Percentiles rank a stretch among this genome's conserved stretches.
Conservation (phyloP, 2,329 filamentous ascomycete species). For the Pseudogymnoascus sp. region DNA sequence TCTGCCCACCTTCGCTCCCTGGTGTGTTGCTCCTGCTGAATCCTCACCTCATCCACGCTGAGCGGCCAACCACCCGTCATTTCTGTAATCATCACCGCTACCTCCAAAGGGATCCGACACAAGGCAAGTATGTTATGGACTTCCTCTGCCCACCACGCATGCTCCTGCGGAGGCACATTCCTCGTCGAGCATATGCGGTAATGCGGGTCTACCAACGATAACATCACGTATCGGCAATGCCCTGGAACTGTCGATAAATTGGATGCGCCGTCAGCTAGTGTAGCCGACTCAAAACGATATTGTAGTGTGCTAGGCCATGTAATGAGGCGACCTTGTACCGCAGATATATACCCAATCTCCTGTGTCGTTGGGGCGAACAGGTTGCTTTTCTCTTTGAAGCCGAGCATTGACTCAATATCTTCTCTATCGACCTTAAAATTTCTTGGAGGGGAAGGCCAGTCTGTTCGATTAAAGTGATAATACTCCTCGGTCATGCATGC, state of each 20-base stretch:
- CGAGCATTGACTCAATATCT: neutral
- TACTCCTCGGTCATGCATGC: neutral
- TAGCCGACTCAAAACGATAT: conserved; percentile 43
- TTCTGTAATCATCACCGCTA: neutral
- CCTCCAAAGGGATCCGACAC: neutral
- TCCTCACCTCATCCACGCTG: neutral
- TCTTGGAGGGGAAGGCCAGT: neutral
- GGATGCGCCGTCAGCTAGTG: conserved; percentile 49
- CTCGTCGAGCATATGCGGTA: conserved; percentile 41
- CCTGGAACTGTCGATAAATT: conserved; percentile 60
- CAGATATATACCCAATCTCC: conserved; percentile 32
- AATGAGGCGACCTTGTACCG: conserved; percentile 32
- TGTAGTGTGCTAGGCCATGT: conserved; percentile 39
- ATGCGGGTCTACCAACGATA: conserved; percentile 52
- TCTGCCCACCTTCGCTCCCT: neutral
- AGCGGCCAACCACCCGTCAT: neutral
- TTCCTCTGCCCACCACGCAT: conserved; percentile 33
- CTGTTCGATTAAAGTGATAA: neutral
- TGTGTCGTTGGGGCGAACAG: conserved; percentile 28
- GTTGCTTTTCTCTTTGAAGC: neutral
- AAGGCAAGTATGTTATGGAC: neutral
- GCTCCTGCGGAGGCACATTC: conserved; percentile 42
- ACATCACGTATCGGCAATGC: conserved; percentile 46
- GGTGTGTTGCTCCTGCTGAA: neutral
- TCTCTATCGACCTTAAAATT: neutral